Base-by-base conservation (phyloP, 2,329 filamentous ascomycete species). In the Hypomyces perniciosus region DNA sequence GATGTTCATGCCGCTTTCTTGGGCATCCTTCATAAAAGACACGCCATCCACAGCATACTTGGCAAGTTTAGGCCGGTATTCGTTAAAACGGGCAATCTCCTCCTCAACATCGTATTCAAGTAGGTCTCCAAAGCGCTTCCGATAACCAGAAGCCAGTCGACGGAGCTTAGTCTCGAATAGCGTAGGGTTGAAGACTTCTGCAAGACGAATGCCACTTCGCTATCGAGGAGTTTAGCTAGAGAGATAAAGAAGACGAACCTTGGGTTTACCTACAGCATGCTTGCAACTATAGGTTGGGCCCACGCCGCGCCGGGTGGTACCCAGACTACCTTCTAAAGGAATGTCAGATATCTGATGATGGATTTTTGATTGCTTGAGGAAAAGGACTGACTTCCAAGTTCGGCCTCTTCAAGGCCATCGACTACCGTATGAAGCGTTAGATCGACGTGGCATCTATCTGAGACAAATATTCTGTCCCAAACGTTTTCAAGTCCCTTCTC, bases 21-120 rank as follows among this genome's bases (percentile, higher is more conserved):
- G 83, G 1, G 81, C 83, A 8, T 72, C 72, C 51, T 75, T 71
- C 62, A 90, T 80, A 48, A 86, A 79, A 37, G 79, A 74, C 29
- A 87, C 77, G 53, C 81, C 82, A 61, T 91, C 86, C 54, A 88
- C 74, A 54, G 83, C 77, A 57, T 80, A 86, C 26, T 75, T 73
- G 41, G 73, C 73, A 28, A 89, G 73, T 60, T 74, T 75, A 53
- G 70, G 66, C 29, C 81, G 76, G 64, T 83, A 83, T 34, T 73
- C 71, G 62, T 80, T 75, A 68, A 84, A 88, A 38, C 73, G 72
- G 13, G 65, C 66, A 56, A 90, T 77, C 70, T 90, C 86, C 33
- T 83, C 81, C 58, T 90, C 84, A 6, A 84, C 76, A 55, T 90
- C 82, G 64, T 81, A 80, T 56, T 81, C 64, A 49, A 86, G 68